Evolutionary conservation across 129 eudicot genomes (phyloP).

Genomic region (Chrysanthemum makinoi): DNA sequence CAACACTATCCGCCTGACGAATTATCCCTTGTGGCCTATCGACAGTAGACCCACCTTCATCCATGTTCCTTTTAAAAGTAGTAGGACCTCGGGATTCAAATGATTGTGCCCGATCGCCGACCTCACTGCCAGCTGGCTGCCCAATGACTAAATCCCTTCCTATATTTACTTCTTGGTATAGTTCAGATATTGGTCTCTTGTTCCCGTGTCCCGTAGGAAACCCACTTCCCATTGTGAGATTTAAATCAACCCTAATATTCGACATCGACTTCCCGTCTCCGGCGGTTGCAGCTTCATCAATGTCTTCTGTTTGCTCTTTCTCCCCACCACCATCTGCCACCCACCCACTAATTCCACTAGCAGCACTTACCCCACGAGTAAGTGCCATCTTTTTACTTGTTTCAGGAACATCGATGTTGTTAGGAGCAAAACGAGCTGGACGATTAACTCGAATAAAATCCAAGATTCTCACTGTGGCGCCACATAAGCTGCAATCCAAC

Average conservation of each 20-base stretch:
- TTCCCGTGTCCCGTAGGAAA: slow-evolving; percentile 51
- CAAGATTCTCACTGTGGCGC: slow-evolving; percentile 88
- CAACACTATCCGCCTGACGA: slow-evolving; percentile 78
- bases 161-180: slow-evolving; percentile 49
- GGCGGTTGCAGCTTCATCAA: slow-evolving; percentile 70
- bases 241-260: slow-evolving; percentile 65
- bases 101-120: slow-evolving; percentile 88
- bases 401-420: slow-evolving; percentile 67
- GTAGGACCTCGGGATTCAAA: slow-evolving; percentile 92
- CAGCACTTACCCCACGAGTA: slow-evolving; percentile 86
- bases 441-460: slow-evolving; percentile 74
- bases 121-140: slow-evolving; percentile 87
- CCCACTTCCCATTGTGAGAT: slow-evolving; percentile 70
- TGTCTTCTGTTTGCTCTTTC: slow-evolving; percentile 69
- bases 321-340: slow-evolving; percentile 62
- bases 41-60: slow-evolving; percentile 97
- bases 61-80: slow-evolving; percentile 69
- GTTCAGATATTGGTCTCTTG: slow-evolving; percentile 44
- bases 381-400: slow-evolving; percentile 70
- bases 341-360: slow-evolving; percentile 93
- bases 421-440: slow-evolving; percentile 72
- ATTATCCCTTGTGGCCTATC: slow-evolving; percentile 60
- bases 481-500: slow-evolving; percentile 91
- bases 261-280: slow-evolving; percentile 62
- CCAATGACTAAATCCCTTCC: slow-evolving; percentile 69